Percentiles rank a stretch among this genome's conserved stretches.
phyloP scores from a whole-genome alignment of 805 yeast genomes.

The Pichia californica region DNA sequence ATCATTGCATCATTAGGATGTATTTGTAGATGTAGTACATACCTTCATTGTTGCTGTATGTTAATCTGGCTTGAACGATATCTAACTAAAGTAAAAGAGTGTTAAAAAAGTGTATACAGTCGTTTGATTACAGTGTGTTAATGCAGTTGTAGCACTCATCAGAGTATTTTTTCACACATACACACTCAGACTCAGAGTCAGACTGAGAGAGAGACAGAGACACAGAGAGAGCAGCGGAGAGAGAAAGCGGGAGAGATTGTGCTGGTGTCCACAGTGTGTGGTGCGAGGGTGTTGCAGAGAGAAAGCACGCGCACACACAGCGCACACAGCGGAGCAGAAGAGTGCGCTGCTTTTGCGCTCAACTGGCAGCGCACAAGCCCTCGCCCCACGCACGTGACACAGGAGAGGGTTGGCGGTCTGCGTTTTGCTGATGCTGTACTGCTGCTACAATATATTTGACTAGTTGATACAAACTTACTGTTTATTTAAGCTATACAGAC shows the following conservation, averaged over 20 bases:
- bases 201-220: too few relatives aligned
- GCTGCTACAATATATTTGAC: too few relatives aligned
- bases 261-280: neutral
- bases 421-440: too few relatives aligned
- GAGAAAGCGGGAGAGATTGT: neutral
- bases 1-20: neutral
- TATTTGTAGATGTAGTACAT: conserved; percentile 8
- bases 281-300: too few relatives aligned
- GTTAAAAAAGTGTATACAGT: neutral
- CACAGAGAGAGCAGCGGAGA: neutral
- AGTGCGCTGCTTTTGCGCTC: neutral
- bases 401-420: neutral
- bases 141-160: too few relatives aligned
- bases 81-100: neutral
- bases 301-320: too few relatives aligned
- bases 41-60: conserved; percentile 27
- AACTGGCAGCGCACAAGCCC: neutral
- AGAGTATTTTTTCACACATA: too few relatives aligned
- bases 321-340: neutral
- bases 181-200: too few relatives aligned
- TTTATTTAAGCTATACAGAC: too few relatives aligned
- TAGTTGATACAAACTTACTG: too few relatives aligned
- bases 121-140: too few relatives aligned
- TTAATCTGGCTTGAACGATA: conserved; percentile 10
- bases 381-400: neutral